Evolutionary conservation across 805 yeast species (phyloP).

Genomic region (Priceomyces castillae): DNA sequence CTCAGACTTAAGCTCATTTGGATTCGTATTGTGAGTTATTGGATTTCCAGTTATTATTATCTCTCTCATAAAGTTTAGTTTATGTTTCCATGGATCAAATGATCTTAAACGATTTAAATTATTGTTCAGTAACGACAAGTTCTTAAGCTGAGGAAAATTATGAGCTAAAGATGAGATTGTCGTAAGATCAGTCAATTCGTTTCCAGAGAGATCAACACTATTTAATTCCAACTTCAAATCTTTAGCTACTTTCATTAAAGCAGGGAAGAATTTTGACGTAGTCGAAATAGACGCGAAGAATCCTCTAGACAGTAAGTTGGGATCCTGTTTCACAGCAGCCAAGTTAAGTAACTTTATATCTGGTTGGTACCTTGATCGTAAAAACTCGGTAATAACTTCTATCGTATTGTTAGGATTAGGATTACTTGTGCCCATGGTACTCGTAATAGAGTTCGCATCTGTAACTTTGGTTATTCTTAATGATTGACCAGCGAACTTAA

Average conservation of each 20-base stretch:
- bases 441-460: conserved; percentile 14
- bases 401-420: conserved; percentile 44
- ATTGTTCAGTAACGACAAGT: conserved; percentile 79
- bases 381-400: conserved; percentile 56
- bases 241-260: conserved; percentile 77
- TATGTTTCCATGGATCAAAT: conserved; percentile 75
- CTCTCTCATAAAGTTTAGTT: conserved; percentile 71
- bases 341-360: conserved; percentile 66
- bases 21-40: conserved; percentile 36
- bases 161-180: conserved; percentile 63
- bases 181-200: conserved; percentile 56
- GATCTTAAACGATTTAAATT: conserved; percentile 54
- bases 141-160: conserved; percentile 71
- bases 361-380: conserved; percentile 66
- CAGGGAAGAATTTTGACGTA: conserved; percentile 82
- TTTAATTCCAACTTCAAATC: conserved; percentile 56
- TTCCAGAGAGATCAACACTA: conserved; percentile 66
- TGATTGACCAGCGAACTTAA: conserved; percentile 72
- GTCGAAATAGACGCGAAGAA: conserved; percentile 60
- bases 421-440: conserved; percentile 11
- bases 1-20: conserved; percentile 51
- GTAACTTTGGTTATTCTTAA: conserved; percentile 49
- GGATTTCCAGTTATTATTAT: conserved; percentile 80
- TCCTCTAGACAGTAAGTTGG: conserved; percentile 55
- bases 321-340: conserved; percentile 62